Evolutionary conservation across 2,329 filamentous ascomycete genomes (phyloP).

Genomic region (Dactylonectria macrodidyma): DNA sequence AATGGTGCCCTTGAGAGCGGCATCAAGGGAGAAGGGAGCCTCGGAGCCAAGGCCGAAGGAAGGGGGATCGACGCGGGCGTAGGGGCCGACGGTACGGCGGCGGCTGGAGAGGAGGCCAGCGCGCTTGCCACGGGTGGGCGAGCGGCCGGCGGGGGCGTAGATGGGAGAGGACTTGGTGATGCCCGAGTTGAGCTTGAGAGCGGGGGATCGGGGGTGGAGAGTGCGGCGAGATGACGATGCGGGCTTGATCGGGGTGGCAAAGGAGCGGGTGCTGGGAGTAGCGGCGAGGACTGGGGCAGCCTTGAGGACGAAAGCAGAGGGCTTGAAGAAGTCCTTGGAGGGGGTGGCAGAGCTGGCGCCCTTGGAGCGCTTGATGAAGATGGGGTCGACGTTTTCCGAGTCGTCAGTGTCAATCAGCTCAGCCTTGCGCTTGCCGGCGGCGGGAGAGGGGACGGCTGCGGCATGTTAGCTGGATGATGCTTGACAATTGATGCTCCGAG

Average conservation of each 20-base stretch:
- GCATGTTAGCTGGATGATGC: conserved; percentile 32
- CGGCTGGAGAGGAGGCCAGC: conserved; percentile 78
- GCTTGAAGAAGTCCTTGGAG: conserved; percentile 65
- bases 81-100: conserved; percentile 74
- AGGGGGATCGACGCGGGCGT: conserved; percentile 80
- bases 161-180: conserved; percentile 67
- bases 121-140: conserved; percentile 80
- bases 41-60: conserved; percentile 67
- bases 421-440: conserved; percentile 71
- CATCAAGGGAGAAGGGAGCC: conserved; percentile 86
- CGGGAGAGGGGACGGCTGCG: conserved; percentile 58
- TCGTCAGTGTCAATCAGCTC: conserved; percentile 67
- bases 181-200: conserved; percentile 60
- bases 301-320: conserved; percentile 63
- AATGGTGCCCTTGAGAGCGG: conserved; percentile 84
- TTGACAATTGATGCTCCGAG: conserved; percentile 3
- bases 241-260: conserved; percentile 51
- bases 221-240: conserved; percentile 57
- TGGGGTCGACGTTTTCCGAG: conserved; percentile 74
- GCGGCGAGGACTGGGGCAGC: conserved; percentile 53
- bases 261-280: conserved; percentile 48
- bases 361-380: conserved; percentile 72
- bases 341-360: conserved; percentile 57
- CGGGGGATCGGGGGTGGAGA: conserved; percentile 68
- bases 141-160: conserved; percentile 83